Conservation (phyloP, 352 stramenopile species). For the Phytophthora pistaciae region DNA sequence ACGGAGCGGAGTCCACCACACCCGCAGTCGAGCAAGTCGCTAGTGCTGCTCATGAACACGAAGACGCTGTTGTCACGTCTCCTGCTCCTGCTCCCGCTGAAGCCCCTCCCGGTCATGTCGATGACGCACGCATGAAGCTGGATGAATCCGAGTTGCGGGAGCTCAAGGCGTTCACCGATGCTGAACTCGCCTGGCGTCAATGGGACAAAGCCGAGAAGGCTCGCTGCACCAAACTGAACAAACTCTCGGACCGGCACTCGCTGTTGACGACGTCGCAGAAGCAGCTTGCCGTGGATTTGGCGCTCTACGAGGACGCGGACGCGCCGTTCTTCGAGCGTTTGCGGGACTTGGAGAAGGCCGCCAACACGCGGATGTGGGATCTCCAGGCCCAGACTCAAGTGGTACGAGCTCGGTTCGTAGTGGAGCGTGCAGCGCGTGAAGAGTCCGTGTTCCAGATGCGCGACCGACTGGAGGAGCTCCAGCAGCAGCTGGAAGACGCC, state of each 20-base stretch:
- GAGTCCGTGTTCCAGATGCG: slow-evolving; percentile 66
- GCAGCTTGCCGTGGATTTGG: slow-evolving; percentile 56
- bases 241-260: slow-evolving; percentile 28
- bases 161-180: slow-evolving; percentile 55
- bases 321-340: slow-evolving; percentile 59
- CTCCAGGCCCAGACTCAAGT: slow-evolving; percentile 67
- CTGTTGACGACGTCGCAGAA: slow-evolving; percentile 37
- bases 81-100: background rate
- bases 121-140: slow-evolving; percentile 28
- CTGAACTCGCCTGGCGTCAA: slow-evolving; percentile 50
- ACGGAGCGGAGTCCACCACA: background rate
- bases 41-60: slow-evolving; percentile 6
- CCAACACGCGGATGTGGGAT: slow-evolving; percentile 59
- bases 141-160: slow-evolving; percentile 62
- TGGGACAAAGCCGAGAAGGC: slow-evolving; percentile 58
- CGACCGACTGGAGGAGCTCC: slow-evolving; percentile 56
- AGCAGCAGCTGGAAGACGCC: slow-evolving; percentile 51
- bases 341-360: slow-evolving; percentile 49
- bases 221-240: slow-evolving; percentile 50
- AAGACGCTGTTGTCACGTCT: background rate
- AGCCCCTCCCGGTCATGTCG: background rate
- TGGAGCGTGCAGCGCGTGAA: slow-evolving; percentile 67
- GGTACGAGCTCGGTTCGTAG: slow-evolving; percentile 61
- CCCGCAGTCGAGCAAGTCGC: background rate
- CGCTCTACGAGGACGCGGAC: slow-evolving; percentile 53